These are phyloP conservation scores for Anisodus tanguticus DNA, from an alignment of 257 asterid genomes.

Conservation along the genomic window DNA sequence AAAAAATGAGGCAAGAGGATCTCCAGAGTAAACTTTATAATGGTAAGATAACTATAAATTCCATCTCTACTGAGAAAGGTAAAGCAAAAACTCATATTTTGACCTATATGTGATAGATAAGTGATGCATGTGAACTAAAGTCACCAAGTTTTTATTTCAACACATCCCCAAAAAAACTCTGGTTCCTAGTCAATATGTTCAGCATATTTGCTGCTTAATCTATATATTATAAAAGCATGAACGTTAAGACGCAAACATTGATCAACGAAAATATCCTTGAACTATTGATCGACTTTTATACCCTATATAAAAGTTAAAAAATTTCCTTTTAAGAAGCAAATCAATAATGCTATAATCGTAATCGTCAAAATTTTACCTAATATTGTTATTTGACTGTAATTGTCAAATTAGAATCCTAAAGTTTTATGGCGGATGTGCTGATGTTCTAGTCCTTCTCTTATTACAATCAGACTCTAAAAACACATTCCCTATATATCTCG, in stretches of 20 bases:
- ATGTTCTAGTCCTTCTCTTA: not conserved
- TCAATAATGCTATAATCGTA: not conserved
- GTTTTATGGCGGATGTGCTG: not conserved
- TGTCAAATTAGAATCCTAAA: not conserved
- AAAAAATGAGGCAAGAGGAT: not conserved
- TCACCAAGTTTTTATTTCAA: not conserved
- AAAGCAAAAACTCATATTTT: not conserved
- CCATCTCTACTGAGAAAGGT: constrained; percentile 15
- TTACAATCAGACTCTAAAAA: not conserved
- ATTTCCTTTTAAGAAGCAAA: not conserved
- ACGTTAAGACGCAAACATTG: not conserved
- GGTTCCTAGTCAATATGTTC: not conserved
- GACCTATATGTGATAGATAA: not conserved
- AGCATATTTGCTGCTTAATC: constrained; percentile 15
- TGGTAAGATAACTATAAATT: not conserved
- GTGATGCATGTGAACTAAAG: not conserved
- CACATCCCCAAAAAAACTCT: not conserved
- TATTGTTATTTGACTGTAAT: not conserved
- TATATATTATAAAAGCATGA: not conserved
- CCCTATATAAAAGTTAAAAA: not conserved
- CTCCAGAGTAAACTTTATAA: constrained; percentile 7
- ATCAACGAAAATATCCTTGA: not conserved
- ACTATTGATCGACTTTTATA: not conserved
- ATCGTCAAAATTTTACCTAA: not conserved
- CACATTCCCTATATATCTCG: not conserved